Base-by-base conservation (phyloP, 352 stramenopile species). In the Phytopythium aichiense region DNA sequence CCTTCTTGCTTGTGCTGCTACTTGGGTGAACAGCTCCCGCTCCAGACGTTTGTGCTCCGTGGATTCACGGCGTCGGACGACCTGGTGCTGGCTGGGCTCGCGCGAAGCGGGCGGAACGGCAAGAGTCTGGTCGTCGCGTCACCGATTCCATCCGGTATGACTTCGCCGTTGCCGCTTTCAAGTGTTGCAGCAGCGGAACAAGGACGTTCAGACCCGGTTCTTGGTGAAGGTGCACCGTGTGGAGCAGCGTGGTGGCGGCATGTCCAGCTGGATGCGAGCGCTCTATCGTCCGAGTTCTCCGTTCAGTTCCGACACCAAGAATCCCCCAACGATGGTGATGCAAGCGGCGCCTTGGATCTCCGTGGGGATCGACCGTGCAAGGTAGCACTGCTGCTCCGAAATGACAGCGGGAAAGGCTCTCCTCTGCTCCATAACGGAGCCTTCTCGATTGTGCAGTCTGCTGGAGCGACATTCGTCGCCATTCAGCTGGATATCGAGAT, bases 11-110 rank as follows among this genome's bases (percentile, higher is more conserved):
- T 16, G n/a, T 58, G 62, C 3, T 25, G 42, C 7, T 2, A 48
- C 25, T 48, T 4, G 1, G 7, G 61, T 3, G 30, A 51, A 43
- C 63, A 85, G 73, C 63, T 86, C 12, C 77, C 83, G 7, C 69
- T 90, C 2, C 80, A 92, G 62, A 79, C 76, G 4, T 89, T 92
- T 58, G 53, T 53, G 18, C 70, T 84, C 18, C 71, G 72, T 35
- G 64, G 60, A 0, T 92, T 92, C 50, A 50, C 72, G 13, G 72
- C 62, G 12, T 67, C 45, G 22, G 74, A 83, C 45, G 63, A 63
- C 12, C 53, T 83, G 28, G 25, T 68, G 15, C 37, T 77, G 12
- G 64, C 60, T 12, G 67, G 74, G 20, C 30, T 76, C 12, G 56
- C 62, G 46, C 63, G 65, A 23, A 67, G 28, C 13, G 50, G 67